Evolutionary conservation across 345 rosid genomes (phyloP), one percentile per base, ranked within the genome.

Genomic region (Durio zibethinus): DNA sequence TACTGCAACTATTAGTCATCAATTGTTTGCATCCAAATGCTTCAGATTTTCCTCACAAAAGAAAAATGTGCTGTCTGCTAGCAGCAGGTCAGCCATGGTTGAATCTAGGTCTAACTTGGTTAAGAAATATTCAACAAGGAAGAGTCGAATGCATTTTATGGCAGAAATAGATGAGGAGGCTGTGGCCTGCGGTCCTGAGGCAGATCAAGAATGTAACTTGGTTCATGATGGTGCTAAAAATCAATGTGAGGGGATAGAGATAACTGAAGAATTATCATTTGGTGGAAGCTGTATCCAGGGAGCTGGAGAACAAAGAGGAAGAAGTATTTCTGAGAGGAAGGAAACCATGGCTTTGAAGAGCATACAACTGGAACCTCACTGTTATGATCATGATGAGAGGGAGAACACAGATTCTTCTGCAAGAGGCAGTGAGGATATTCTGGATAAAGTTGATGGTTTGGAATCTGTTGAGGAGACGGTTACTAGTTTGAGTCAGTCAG

Each of bases 111-210:
- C 61, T 65, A 76, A 65, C 72, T 79, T 65, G 47, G 54, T 66
- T 71, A 78, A 79, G 82, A 83, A 76, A 79, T 60, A 57, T 76
- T 80, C 87, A 48, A 62, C 76, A 23, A 77, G 80, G 84, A 87
- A 81, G 80, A 76, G 82, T 60, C 82, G 52, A n/a, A 57, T 76
- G 75, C 87, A 60, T 81, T 74, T 74, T 68, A 56, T 69, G 23
- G 85, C 57, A 56, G 85, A 83, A 76, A 80, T 76, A 38, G 84
- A 84, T 69, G 87, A 82, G 61, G 86, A 83, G 64, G 73, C 48
- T n/a, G 80, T 61, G 69, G 66, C 78, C 63, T 82, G 86, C 85
- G 80, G 80, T 72, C 84, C 85, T 50, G 90, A 82, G 72, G 79
- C 79, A 67, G 84, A 85, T 80, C 84, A 84, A 66, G 82, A 84